These are phyloP conservation scores for Xylaria sp. DNA, from an alignment of 2,329 filamentous ascomycete genomes.

Conservation along the genomic window DNA sequence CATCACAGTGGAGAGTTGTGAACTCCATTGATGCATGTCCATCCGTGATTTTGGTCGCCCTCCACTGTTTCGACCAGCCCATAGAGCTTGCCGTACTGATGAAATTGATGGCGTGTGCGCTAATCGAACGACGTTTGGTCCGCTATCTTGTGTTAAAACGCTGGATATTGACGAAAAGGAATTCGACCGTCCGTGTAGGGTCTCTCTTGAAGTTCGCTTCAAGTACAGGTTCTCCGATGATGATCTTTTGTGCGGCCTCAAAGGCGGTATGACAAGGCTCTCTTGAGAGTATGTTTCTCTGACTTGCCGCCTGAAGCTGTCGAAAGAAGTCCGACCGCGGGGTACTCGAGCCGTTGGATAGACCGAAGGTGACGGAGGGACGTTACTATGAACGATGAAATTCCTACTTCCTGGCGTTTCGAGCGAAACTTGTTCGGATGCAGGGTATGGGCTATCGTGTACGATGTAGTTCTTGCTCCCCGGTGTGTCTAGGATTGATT, in stretches of 20 bases:
- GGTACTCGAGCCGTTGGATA: slow-evolving; percentile 47
- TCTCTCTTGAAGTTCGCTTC: slow-evolving; percentile 64
- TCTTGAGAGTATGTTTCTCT: slow-evolving; percentile 68
- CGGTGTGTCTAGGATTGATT: slow-evolving; percentile 49
- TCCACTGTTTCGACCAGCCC: slow-evolving; percentile 44
- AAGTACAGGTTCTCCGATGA: slow-evolving; percentile 63
- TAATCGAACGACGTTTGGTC: slow-evolving; percentile 54
- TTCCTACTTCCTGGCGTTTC: slow-evolving; percentile 57
- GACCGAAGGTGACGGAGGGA: slow-evolving; percentile 55
- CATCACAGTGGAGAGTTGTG: slow-evolving; percentile 71
- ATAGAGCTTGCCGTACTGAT: slow-evolving; percentile 48
- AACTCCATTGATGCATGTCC: slow-evolving; percentile 71
- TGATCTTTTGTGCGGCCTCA: slow-evolving; percentile 60
- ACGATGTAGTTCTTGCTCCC: slow-evolving; percentile 37
- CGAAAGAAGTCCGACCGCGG: slow-evolving; percentile 50
- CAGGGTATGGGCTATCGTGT: slow-evolving; percentile 32
- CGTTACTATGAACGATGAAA: slow-evolving; percentile 63
- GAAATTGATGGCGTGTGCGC: slow-evolving; percentile 49
- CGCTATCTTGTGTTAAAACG: slow-evolving; percentile 62
- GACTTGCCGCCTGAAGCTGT: slow-evolving; percentile 50
- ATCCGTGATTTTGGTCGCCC: slow-evolving; percentile 51
- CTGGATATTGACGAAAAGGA: slow-evolving; percentile 69
- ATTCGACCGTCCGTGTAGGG: slow-evolving; percentile 59
- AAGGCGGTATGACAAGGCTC: slow-evolving; percentile 67
- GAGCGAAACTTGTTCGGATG: slow-evolving; percentile 46